Base-by-base conservation (phyloP, 352 stramenopile genomes). In the Pythium guiyangense region DNA sequence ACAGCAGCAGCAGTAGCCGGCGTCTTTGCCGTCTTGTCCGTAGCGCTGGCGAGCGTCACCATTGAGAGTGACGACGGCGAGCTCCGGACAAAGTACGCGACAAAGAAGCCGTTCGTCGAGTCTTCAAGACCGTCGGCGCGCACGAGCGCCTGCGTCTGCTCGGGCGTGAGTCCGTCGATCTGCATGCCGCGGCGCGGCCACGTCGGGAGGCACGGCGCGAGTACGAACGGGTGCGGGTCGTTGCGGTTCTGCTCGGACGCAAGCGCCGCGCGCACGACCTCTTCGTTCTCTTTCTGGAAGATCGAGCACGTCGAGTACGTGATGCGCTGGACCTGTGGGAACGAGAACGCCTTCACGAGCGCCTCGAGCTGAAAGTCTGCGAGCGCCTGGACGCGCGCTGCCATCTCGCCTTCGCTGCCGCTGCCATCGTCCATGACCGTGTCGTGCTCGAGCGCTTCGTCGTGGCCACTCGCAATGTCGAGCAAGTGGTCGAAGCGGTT, bases 251-350 rank as follows among this genome's bases (percentile, higher is more conserved):
- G 69, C 1, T 75, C 51, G 17, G 81, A 87, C 29, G 67, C 61
- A 35, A 99, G 70, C n/a, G 95, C 91, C 12, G 82, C 74, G 26
- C 70, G 61, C 25, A 99, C 94, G 15, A 99, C 96, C 45, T 83
- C 75, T 74, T 99, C 96, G 70, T 99, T 97, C 68, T 99, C 96
- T 61, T 96, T 86, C 46, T 92, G 76, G 70, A 98, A 96, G 42
- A 98, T 79, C 14, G 93, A 98, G 72, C 96, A 99, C 34, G 96
- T 99, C 22, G 95, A 98, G 73, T 99, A 99, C 20, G 96, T 91
- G 47, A 99, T 87, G 34, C 86, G 83, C 62, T 98, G 67, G 1
- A 98, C 96, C 57, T 94, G 67, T 2, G 92, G 89, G 70, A 99
- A 98, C 55, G 69, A 96, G 59, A 98, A 96, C 0, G 94, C 92